phyloP scores from a whole-genome alignment of 768 basidiomycete genomes.

The Roridomyces roridus region DNA sequence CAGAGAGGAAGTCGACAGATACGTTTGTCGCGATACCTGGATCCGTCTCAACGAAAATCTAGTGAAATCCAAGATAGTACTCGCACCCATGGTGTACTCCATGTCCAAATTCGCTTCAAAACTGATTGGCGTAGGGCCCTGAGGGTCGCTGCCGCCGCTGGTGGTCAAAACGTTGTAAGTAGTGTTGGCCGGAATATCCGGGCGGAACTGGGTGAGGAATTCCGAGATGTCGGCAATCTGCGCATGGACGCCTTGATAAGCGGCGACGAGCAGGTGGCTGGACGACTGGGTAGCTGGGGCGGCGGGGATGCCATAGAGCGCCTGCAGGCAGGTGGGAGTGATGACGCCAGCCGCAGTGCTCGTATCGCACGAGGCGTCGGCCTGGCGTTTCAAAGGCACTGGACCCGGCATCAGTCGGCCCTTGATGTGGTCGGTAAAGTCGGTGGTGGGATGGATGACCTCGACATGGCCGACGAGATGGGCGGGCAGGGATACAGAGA shows the following conservation, averaged over 20 bases:
- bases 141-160: conserved; percentile 4
- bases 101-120: conserved; percentile 13
- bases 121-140: not conserved
- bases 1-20: too few relatives aligned
- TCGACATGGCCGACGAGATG: too few relatives aligned
- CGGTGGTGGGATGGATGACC: too few relatives aligned
- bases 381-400: too few relatives aligned
- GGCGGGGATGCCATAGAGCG: conserved; percentile 14
- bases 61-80: not conserved
- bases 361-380: conserved; percentile 13
- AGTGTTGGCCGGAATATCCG: conserved; percentile 8
- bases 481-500: too few relatives aligned
- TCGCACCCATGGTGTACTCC: conserved; percentile 13
- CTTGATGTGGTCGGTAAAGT: too few relatives aligned
- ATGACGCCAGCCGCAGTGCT: conserved; percentile 4
- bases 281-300: conserved; percentile 12
- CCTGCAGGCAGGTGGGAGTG: too few relatives aligned
- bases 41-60: not conserved
- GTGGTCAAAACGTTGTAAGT: conserved; percentile 6
- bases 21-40: conserved; percentile 18
- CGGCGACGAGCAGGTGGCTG: conserved; percentile 15
- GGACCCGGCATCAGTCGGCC: too few relatives aligned
- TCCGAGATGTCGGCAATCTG: conserved; percentile 8
- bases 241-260: not conserved
- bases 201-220: conserved; percentile 12